Conservation (phyloP, 2,329 filamentous ascomycete species). For the Diaporthe citriasiana region DNA sequence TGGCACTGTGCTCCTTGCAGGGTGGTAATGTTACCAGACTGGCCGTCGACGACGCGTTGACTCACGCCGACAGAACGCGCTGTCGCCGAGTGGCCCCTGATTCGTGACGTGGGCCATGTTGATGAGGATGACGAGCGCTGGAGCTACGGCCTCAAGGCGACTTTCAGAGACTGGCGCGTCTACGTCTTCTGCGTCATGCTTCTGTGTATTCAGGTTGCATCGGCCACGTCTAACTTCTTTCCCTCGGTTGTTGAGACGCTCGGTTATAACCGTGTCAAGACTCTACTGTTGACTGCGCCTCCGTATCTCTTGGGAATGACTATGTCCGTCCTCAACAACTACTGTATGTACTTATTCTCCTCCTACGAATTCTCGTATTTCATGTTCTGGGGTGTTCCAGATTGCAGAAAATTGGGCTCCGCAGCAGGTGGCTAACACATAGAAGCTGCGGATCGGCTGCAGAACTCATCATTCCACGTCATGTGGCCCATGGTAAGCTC, state of each 20-base stretch:
- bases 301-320: not conserved
- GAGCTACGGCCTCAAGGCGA: constrained; percentile 43
- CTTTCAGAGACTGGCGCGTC: constrained; percentile 43
- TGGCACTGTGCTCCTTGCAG: constrained; percentile 1
- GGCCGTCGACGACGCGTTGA: not conserved
- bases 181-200: constrained; percentile 45
- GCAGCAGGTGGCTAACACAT: too few relatives aligned
- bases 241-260: constrained; percentile 42
- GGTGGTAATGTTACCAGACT: not conserved
- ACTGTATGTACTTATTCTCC: too few relatives aligned
- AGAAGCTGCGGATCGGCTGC: constrained; percentile 34
- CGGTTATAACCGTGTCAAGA: not conserved
- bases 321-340: constrained; percentile 28
- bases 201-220: constrained; percentile 42
- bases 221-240: constrained; percentile 46
- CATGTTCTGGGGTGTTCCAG: too few relatives aligned
- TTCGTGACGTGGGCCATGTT: not conserved
- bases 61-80: constrained; percentile 19
- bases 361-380: too few relatives aligned
- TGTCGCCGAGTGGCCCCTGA: constrained; percentile 38
- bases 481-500: constrained; percentile 35
- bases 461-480: constrained; percentile 41
- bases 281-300: constrained; percentile 26
- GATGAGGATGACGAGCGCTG: constrained; percentile 46
- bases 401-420: too few relatives aligned